These are phyloP conservation scores for Sanghuangporus baumii DNA, from an alignment of 1,284 basidiomycete genomes.

Conservation along the genomic window DNA sequence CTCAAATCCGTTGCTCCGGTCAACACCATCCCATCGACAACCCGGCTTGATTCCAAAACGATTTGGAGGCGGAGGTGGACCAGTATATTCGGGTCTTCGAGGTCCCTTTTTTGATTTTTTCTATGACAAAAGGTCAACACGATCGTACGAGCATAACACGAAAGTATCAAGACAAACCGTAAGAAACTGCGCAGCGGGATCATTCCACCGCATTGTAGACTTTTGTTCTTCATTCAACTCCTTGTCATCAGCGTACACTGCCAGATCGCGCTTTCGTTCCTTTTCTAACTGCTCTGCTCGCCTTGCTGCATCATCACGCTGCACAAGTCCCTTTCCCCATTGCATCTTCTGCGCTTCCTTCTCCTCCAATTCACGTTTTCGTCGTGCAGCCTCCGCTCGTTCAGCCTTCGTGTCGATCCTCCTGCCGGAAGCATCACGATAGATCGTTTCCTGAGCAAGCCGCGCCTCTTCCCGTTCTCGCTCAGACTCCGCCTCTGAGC, in stretches of 20 bases:
- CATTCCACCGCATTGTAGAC: slow-evolving; percentile 84
- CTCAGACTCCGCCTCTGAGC: slow-evolving; percentile 33
- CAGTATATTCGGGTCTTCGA: slow-evolving; percentile 78
- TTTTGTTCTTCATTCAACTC: slow-evolving; percentile 82
- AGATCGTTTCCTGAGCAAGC: slow-evolving; percentile 83
- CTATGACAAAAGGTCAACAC: slow-evolving; percentile 21
- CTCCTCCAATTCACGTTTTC: slow-evolving; percentile 76
- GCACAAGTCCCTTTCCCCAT: slow-evolving; percentile 93
- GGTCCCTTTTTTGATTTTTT: slow-evolving; percentile 74
- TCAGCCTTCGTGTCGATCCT: slow-evolving; percentile 86
- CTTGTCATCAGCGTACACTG: slow-evolving; percentile 76
- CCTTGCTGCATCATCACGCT: slow-evolving; percentile 74
- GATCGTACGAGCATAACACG: neutral
- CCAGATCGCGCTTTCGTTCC: slow-evolving; percentile 62
- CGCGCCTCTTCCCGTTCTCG: slow-evolving; percentile 50
- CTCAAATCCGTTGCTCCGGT: slow-evolving; percentile 93
- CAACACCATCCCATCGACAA: slow-evolving; percentile 95
- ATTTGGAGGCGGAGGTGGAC: slow-evolving; percentile 88
- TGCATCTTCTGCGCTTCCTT: slow-evolving; percentile 88
- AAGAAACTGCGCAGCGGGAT: slow-evolving; percentile 91
- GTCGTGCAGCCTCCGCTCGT: slow-evolving; percentile 72
- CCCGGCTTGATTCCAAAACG: slow-evolving; percentile 93
- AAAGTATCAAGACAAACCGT: slow-evolving; percentile 44
- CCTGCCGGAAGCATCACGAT: slow-evolving; percentile 86
- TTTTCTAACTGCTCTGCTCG: slow-evolving; percentile 59